A percentile compares a stretch with the other conserved stretches of the same genome.
These are phyloP conservation scores for Globisporangium cystogenes DNA, from an alignment of 352 stramenopile species.

Conservation along the genomic window DNA sequence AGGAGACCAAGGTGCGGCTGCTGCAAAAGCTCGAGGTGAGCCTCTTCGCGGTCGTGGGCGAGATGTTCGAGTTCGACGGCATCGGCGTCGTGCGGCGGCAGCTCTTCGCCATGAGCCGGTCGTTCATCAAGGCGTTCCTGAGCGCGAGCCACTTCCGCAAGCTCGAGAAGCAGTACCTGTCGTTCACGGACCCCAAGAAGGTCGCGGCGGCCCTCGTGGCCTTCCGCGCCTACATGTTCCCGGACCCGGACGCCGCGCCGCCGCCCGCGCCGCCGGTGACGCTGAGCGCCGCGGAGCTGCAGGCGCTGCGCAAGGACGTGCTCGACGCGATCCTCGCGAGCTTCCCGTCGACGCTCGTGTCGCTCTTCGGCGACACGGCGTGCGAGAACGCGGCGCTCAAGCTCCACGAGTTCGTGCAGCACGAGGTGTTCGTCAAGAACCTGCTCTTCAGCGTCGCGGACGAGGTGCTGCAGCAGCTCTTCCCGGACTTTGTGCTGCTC, in stretches of 20 bases:
- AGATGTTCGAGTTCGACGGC: constrained; percentile 84
- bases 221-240: constrained; percentile 63
- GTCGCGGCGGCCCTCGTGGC: constrained; percentile 45
- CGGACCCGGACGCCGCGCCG: constrained; percentile 17
- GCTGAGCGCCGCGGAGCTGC: constrained; percentile 33
- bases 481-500: constrained; percentile 54
- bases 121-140: constrained; percentile 77
- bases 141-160: constrained; percentile 75
- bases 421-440: constrained; percentile 87
- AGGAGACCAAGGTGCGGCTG: constrained; percentile 77
- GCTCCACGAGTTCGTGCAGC: constrained; percentile 83
- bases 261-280: constrained; percentile 6
- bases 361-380: constrained; percentile 71
- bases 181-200: constrained; percentile 68
- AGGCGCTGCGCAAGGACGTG: constrained; percentile 47
- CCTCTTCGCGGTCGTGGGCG: constrained; percentile 65
- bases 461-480: constrained; percentile 72
- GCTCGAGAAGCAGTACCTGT: constrained; percentile 78
- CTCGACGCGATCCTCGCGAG: constrained; percentile 67
- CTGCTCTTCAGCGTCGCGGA: constrained; percentile 75
- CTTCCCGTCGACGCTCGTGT: constrained; percentile 66
- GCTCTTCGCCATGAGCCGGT: constrained; percentile 80
- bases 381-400: constrained; percentile 75
- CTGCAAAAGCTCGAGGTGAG: constrained; percentile 78
- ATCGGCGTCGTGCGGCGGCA: constrained; percentile 76